Base-by-base conservation (phyloP, 1,139 yeast species). In the Scheffersomyces parashehatae region DNA sequence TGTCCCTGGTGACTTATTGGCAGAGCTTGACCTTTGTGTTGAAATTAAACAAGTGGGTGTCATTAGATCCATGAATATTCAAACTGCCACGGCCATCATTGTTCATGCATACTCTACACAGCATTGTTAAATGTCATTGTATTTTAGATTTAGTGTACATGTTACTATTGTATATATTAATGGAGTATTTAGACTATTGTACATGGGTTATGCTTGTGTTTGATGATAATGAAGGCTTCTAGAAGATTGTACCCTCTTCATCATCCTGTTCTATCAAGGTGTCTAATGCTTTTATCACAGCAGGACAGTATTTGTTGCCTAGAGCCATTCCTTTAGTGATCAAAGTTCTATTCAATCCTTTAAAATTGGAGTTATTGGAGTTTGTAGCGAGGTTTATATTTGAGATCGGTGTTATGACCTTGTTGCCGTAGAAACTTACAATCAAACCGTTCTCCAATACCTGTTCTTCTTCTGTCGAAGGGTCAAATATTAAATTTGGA, bases 41-140 rank as follows among this genome's bases (percentile, higher is more conserved):
- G 97, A 90, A 58, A 91, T 91, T 56, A 88, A 89, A 58, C 98
- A 91, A 60, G 86, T 83, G 30, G 98, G 98, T 10, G 91, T 90
- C 15, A 82, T 91, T 37, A 75, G 98, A 53, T 88, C 96, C 2
- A 90, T 91, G 98, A 91, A 91, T 59, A 90, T 91, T 49, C 98
- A 91, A 67, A 91, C 98, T 0, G 98, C 97, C 1, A 85, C 97
- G 0, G 97, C 98, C 0, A 90, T 91, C 28, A 81, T 90, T 35
- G 96, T 88, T 4, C 96, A 91, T 62, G 95, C 97, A 0, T 91
- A 91, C 58, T 83, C 96, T 1, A 70, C 82, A 10, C 96, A 89
- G 59, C 90, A 88, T 59, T 76, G 77, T 53, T 74, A 50, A 37
- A 2, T 28, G 10, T 16, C 10, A 48, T 20, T 35, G 26, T 28